Evolutionary conservation across 352 stramenopile species (phyloP).

Genomic region (Pythium diclinum): DNA sequence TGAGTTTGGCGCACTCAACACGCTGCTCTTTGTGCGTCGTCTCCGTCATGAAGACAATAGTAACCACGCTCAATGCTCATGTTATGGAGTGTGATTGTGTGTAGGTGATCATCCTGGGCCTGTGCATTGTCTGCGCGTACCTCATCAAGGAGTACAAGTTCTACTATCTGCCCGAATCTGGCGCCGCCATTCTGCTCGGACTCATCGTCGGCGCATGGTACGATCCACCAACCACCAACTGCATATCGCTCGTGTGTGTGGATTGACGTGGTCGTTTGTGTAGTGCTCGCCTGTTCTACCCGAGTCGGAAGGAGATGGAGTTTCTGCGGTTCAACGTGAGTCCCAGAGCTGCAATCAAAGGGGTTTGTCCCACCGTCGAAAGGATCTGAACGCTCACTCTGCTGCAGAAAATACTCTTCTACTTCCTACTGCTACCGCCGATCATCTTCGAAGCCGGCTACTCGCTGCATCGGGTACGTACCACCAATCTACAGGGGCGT

Average conservation of each 20-base stretch:
- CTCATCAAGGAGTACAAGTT: conserved; percentile 90
- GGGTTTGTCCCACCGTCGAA: neutral
- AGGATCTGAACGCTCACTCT: neutral
- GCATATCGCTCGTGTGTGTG: neutral
- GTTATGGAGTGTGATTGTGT: neutral
- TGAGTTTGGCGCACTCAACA: conserved; percentile 87
- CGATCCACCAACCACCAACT: neutral
- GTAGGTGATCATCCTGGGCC: conserved; percentile 80
- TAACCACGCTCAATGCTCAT: neutral
- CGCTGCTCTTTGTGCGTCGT: conserved; percentile 72
- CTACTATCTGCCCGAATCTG: conserved; percentile 89
- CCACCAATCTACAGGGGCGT: too few relatives aligned
- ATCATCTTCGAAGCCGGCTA: conserved; percentile 98
- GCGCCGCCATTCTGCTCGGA: conserved; percentile 90
- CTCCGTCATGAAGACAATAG: neutral
- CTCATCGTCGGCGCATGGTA: conserved; percentile 82
- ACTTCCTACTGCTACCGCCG: conserved; percentile 95
- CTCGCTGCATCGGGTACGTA: conserved; percentile 78
- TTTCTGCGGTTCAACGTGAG: conserved; percentile 87
- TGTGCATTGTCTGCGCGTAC: conserved; percentile 90
- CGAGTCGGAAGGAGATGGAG: conserved; percentile 85
- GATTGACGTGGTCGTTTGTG: neutral
- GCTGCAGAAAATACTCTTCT: conserved; percentile 90
- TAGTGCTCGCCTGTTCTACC: conserved; percentile 81
- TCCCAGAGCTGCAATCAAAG: neutral